Percentiles rank a stretch among this genome's conserved stretches.
phyloP scores from a whole-genome alignment of 148 eudicot genomes.

The Heliamphora exappendiculata region DNA sequence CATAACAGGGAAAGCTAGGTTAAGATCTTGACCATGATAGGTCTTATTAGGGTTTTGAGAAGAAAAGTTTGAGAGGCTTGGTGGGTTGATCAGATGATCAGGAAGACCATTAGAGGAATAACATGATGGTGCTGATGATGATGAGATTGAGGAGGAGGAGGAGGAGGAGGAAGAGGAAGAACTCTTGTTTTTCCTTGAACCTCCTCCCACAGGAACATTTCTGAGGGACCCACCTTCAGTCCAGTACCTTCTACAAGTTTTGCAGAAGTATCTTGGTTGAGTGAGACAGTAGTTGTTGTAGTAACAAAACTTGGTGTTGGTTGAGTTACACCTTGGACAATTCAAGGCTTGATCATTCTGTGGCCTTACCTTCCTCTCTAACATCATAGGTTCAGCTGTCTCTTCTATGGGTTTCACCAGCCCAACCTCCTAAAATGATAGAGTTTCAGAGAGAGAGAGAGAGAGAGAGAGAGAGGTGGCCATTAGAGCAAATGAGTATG shows the following conservation, averaged over 20 bases:
- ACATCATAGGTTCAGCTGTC: conserved; percentile 15
- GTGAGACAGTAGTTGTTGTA: conserved; percentile 83
- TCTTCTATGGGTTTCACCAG: conserved; percentile 46
- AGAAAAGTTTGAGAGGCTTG: conserved; percentile 21
- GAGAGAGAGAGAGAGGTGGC: background rate
- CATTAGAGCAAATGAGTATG: background rate
- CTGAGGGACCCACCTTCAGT: conserved; percentile 74
- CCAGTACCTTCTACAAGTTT: conserved; percentile 84
- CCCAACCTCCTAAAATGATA: conserved; percentile 29
- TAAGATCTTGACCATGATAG: conserved; percentile 52
- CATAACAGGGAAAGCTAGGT: conserved; percentile 39
- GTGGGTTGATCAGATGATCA: conserved; percentile 58
- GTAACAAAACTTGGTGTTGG: conserved; percentile 78
- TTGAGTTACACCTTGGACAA: conserved; percentile 73
- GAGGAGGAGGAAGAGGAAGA: conserved; percentile 24
- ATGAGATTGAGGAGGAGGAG: background rate
- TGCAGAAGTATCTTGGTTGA: conserved; percentile 79
- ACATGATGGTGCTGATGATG: conserved; percentile 9
- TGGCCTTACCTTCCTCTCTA: conserved; percentile 48
- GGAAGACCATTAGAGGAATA: conserved; percentile 18
- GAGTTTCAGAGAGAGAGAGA: background rate
- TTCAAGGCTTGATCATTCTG: conserved; percentile 59
- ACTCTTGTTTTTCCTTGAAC: conserved; percentile 75
- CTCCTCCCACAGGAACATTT: conserved; percentile 78
- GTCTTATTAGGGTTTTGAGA: conserved; percentile 47